phyloP scores from a whole-genome alignment of 176 grass and related monocot genomes.

The Hordeum vulgare region DNA sequence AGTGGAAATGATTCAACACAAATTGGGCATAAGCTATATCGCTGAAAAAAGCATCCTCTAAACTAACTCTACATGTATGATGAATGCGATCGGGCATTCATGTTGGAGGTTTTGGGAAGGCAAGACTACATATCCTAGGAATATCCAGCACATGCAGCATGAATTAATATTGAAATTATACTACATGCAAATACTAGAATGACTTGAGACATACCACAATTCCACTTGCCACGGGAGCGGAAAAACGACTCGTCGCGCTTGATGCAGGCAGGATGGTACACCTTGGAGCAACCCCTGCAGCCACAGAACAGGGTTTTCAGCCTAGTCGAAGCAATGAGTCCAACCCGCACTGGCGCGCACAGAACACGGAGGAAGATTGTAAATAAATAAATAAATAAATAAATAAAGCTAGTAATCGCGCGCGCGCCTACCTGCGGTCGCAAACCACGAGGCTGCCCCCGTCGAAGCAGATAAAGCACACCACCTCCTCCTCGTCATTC shows the following conservation, averaged over 20 bases:
- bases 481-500: conserved; percentile 71
- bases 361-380: not conserved
- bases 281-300: conserved; percentile 85
- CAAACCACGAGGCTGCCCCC: conserved; percentile 91
- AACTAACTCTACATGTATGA: not conserved
- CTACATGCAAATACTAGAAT: not conserved
- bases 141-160: conserved; percentile 10
- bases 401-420: not conserved
- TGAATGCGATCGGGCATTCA: not conserved
- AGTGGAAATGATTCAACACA: not conserved
- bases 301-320: not conserved
- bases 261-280: conserved; percentile 92
- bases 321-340: not conserved
- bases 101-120: not conserved
- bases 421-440: conserved; percentile 51
- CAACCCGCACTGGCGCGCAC: not conserved
- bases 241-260: conserved; percentile 88
- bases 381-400: not conserved
- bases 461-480: conserved; percentile 98
- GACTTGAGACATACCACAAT: conserved; percentile 50
- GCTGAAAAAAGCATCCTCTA: not conserved
- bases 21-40: not conserved
- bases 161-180: not conserved
- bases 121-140: not conserved
- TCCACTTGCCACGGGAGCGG: conserved; percentile 62